These are phyloP conservation scores for Lagenaria siceraria DNA, from an alignment of 306 rosid genomes.

Conservation along the genomic window DNA sequence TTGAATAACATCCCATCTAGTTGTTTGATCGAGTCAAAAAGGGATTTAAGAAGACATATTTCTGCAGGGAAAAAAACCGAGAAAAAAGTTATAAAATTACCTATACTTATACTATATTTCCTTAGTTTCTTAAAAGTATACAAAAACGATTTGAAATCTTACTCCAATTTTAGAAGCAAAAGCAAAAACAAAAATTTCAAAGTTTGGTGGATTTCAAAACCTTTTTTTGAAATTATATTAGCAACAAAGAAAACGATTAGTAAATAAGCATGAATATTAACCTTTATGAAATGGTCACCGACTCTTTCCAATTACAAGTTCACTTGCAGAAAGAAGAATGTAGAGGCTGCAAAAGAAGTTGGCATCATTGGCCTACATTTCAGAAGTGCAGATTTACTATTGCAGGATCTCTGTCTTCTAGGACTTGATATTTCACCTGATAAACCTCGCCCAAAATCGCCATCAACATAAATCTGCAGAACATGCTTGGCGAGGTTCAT, in stretches of 20 bases:
- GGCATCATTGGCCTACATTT: constrained; percentile 70
- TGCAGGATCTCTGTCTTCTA: constrained; percentile 37
- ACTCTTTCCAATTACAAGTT: background rate
- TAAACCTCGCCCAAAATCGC: background rate
- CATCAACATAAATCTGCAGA: background rate
- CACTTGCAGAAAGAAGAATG: constrained; percentile 45
- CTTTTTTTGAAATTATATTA: background rate
- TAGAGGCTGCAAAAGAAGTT: constrained; percentile 62
- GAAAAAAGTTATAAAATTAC: background rate
- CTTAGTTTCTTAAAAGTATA: background rate
- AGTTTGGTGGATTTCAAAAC: background rate
- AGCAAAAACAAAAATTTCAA: background rate
- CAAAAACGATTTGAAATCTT: no score
- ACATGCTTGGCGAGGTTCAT: background rate
- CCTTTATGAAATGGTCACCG: background rate
- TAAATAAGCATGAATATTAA: background rate
- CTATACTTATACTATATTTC: background rate
- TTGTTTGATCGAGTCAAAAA: background rate
- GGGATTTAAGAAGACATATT: background rate
- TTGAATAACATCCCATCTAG: background rate
- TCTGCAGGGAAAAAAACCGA: background rate
- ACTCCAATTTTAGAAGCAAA: no score
- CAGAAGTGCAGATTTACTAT: constrained; percentile 37
- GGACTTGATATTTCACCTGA: constrained; percentile 41
- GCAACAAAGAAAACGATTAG: background rate